Percentiles rank a stretch among this genome's conserved stretches.
phyloP scores from a whole-genome alignment of 2,329 filamentous ascomycete species.

The Trichophyton rubrum region DNA sequence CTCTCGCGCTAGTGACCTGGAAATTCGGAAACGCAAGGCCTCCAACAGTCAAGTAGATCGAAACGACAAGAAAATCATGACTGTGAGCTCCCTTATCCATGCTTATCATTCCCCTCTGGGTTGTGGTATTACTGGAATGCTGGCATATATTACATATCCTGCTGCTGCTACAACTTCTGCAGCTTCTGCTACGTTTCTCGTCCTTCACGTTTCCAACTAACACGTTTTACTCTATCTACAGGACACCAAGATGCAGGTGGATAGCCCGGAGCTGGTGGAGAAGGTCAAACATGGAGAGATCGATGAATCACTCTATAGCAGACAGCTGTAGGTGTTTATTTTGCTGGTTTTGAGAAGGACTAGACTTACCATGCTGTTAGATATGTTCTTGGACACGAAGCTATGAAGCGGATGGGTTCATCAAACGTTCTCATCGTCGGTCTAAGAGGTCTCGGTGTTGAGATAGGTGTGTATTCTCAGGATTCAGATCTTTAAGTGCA shows the following conservation, averaged over 20 bases:
- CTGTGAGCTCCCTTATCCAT: conserved; percentile 25
- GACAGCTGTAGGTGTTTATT: conserved; percentile 40
- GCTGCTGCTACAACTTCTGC: background rate
- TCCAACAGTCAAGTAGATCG: conserved; percentile 26
- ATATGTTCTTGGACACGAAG: conserved; percentile 61
- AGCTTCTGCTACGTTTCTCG: background rate
- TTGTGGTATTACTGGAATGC: background rate
- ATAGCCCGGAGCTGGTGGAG: conserved; percentile 45
- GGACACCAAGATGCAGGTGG: conserved; percentile 50
- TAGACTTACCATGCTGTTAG: conserved; percentile 7
- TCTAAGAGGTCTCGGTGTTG: conserved; percentile 85
- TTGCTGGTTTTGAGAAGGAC: background rate
- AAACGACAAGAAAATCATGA: conserved; percentile 43
- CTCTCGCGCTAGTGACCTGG: conserved; percentile 19
- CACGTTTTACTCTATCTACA: conserved; percentile 17
- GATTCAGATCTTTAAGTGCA: background rate
- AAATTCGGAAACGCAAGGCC: conserved; percentile 14
- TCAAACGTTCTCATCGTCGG: conserved; percentile 90
- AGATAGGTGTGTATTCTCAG: conserved; percentile 49
- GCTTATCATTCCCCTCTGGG: background rate
- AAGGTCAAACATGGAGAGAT: conserved; percentile 53
- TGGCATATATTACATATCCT: background rate
- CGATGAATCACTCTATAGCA: conserved; percentile 55
- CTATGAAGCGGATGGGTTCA: conserved; percentile 98
- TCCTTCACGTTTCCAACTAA: conserved; percentile 7